Percentiles rank a stretch among this genome's conserved stretches.
phyloP scores from a whole-genome alignment of 805 yeast genomes.

The Wickerhamomyces rabaulensis region DNA sequence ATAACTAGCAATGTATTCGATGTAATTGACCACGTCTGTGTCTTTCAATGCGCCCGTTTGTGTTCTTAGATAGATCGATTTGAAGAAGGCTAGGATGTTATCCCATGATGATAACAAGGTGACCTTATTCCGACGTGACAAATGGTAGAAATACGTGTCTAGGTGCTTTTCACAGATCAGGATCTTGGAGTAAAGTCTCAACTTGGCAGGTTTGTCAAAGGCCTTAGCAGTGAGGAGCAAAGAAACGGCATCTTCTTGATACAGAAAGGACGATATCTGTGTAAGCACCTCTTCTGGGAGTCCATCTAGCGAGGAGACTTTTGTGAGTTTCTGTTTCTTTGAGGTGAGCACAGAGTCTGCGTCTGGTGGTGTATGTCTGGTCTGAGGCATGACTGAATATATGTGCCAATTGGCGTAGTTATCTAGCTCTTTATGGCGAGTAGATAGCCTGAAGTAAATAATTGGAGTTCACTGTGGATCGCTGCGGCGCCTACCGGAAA shows the following conservation, averaged over 20 bases:
- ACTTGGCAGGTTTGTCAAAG: conserved; percentile 12
- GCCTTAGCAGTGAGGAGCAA: conserved; percentile 9
- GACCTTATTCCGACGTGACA: conserved; percentile 5
- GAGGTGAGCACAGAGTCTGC: background rate
- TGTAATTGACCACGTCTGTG: conserved; percentile 6
- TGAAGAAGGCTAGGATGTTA: conserved; percentile 14
- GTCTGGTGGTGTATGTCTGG: no score
- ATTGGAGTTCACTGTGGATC: no score
- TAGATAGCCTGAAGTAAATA: no score
- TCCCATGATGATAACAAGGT: conserved; percentile 18
- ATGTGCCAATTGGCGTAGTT: no score
- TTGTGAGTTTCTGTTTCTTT: background rate
- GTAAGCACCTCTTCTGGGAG: conserved; percentile 17
- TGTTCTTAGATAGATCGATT: conserved; percentile 7
- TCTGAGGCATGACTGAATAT: no score
- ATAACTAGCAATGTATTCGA: conserved; percentile 18
- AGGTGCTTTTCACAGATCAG: conserved; percentile 21
- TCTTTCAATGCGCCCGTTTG: background rate
- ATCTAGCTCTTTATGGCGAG: no score
- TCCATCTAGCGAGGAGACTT: conserved; percentile 1
- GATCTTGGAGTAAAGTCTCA: conserved; percentile 17
- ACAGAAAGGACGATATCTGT: conserved; percentile 8
- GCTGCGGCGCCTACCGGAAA: no score
- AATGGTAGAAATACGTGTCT: conserved; percentile 15
- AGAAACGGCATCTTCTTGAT: conserved; percentile 16